A percentile compares a stretch with the other conserved stretches of the same genome.
phyloP scores from a whole-genome alignment of 352 stramenopile species.

The Blastocystis hominis region DNA sequence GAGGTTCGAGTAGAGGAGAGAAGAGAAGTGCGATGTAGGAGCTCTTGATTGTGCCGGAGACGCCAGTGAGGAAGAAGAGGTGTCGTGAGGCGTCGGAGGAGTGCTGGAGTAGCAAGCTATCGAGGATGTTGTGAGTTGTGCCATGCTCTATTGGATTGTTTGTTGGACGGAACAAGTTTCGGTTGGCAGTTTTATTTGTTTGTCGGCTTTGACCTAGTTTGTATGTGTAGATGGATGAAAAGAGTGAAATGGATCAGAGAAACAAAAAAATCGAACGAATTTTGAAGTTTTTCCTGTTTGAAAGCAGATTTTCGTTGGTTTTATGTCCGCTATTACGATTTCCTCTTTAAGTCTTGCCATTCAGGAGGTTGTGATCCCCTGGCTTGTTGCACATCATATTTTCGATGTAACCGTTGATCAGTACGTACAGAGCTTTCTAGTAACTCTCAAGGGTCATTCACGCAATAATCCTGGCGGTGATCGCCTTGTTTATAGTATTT shows the following conservation, averaged over 20 bases:
- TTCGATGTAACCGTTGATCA: constrained; percentile 52
- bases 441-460: background rate
- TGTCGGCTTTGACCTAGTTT: no score
- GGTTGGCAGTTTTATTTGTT: no score
- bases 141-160: background rate
- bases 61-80: background rate
- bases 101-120: background rate
- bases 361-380: constrained; percentile 48
- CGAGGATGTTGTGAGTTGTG: background rate
- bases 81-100: background rate
- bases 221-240: no score
- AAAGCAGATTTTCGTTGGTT: background rate
- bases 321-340: constrained; percentile 18
- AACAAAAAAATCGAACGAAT: background rate
- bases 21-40: background rate
- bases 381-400: constrained; percentile 33
- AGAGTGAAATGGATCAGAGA: no score
- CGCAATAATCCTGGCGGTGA: background rate
- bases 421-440: background rate
- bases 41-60: background rate
- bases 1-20: no score
- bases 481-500: background rate
- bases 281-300: background rate
- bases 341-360: constrained; percentile 1
- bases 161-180: no score